A percentile compares a stretch with the other conserved stretches of the same genome.
Evolutionary conservation across 805 yeast genomes (phyloP).

Genomic region (Suhomyces xylopsoci): DNA sequence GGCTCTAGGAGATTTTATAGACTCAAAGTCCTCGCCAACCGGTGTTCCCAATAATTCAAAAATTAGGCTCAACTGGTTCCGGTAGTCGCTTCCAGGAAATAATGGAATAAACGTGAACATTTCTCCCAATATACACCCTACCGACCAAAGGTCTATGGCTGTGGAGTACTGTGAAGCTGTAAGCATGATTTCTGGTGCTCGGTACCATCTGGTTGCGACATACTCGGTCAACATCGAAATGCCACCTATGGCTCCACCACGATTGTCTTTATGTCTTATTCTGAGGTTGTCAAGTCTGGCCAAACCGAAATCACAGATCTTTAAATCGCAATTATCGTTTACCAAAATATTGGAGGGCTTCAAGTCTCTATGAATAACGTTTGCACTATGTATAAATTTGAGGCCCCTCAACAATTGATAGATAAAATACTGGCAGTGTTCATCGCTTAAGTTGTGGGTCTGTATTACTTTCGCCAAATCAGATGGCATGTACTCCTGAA

Average conservation of each 20-base stretch:
- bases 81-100: slow-evolving; percentile 74
- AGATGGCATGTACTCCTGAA: slow-evolving; percentile 77
- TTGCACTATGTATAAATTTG: slow-evolving; percentile 67
- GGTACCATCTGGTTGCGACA: slow-evolving; percentile 82
- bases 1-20: slow-evolving; percentile 24
- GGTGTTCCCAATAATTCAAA: slow-evolving; percentile 74
- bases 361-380: slow-evolving; percentile 72
- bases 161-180: slow-evolving; percentile 69
- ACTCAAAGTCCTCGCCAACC: slow-evolving; percentile 18
- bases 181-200: slow-evolving; percentile 83
- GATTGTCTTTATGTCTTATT: slow-evolving; percentile 23
- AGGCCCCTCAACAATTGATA: slow-evolving; percentile 71
- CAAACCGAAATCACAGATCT: slow-evolving; percentile 76
- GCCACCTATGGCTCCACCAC: slow-evolving; percentile 8
- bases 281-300: slow-evolving; percentile 53
- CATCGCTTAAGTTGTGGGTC: slow-evolving; percentile 56
- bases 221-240: slow-evolving; percentile 66
- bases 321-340: slow-evolving; percentile 69
- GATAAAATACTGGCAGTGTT: slow-evolving; percentile 66
- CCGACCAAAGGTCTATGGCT: slow-evolving; percentile 79
- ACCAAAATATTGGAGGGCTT: slow-evolving; percentile 71
- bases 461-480: slow-evolving; percentile 64
- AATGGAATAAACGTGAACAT: slow-evolving; percentile 59
- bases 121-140: slow-evolving; percentile 77
- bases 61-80: slow-evolving; percentile 63